Percentiles rank a stretch among this genome's conserved stretches.
Conservation (phyloP, 225 moss, liverwort and hornwort genomes). For the Polytrichum commune region DNA sequence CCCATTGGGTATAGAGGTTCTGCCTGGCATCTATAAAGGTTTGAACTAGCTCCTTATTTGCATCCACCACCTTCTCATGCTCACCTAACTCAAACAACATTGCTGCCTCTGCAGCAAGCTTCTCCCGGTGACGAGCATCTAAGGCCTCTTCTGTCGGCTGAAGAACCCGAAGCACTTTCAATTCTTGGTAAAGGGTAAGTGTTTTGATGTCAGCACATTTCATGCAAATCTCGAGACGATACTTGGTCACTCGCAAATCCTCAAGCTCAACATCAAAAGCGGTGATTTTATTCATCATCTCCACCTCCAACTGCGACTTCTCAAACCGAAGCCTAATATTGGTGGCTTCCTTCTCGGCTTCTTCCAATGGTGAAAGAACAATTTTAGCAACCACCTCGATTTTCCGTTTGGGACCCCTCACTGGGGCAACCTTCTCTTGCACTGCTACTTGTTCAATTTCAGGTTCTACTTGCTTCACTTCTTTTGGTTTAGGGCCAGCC, state of each 20-base stretch:
- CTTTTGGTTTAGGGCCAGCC: slow-evolving; percentile 59
- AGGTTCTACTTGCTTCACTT: slow-evolving; percentile 49
- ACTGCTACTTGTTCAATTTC: slow-evolving; percentile 11
- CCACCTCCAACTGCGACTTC: slow-evolving; percentile 62
- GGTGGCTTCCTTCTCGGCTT: slow-evolving; percentile 70
- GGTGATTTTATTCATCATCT: slow-evolving; percentile 50
- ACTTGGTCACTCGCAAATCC: slow-evolving; percentile 63
- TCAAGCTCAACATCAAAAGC: slow-evolving; percentile 70
- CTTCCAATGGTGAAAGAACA: slow-evolving; percentile 74
- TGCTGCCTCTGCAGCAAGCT: slow-evolving; percentile 45
- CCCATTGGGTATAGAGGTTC: slow-evolving; percentile 64
- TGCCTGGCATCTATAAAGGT: slow-evolving; percentile 47
- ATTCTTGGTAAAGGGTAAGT: slow-evolving; percentile 88
- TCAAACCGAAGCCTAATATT: slow-evolving; percentile 74
- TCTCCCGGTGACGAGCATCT: slow-evolving; percentile 56
- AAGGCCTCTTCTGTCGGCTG: slow-evolving; percentile 78
- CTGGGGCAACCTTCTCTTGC: slow-evolving; percentile 20
- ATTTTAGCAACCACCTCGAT: slow-evolving; percentile 30
- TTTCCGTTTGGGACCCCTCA: slow-evolving; percentile 36
- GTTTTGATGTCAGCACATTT: slow-evolving; percentile 87
- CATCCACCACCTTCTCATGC: slow-evolving; percentile 69
- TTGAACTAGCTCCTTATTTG: slow-evolving; percentile 50
- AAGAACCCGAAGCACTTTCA: slow-evolving; percentile 67
- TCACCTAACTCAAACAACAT: slow-evolving; percentile 56
- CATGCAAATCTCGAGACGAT: slow-evolving; percentile 73